Conservation (phyloP, 2,329 filamentous ascomycete species). For the Pseudogymnoascus sp. region DNA sequence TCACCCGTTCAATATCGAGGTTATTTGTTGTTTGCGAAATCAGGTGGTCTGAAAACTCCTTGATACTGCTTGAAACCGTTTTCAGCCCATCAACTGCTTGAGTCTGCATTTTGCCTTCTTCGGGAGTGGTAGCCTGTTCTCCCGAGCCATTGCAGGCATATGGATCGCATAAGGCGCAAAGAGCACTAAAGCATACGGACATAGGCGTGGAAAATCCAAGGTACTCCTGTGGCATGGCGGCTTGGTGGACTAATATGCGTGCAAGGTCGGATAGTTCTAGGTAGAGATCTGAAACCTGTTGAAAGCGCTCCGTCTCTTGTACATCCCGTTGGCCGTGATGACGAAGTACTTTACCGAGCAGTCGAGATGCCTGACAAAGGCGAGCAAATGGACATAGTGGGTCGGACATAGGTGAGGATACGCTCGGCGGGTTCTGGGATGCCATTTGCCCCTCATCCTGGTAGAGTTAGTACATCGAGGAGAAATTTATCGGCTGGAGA, state of each 20-base stretch:
- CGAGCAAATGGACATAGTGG: conserved; percentile 42
- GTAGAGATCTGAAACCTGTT: conserved; percentile 21
- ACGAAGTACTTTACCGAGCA: conserved; percentile 28
- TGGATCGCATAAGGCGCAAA: conserved; percentile 30
- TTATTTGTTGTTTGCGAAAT: conserved; percentile 17
- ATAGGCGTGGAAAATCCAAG: conserved; percentile 21
- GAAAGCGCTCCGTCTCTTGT: conserved; percentile 18
- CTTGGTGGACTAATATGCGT: conserved; percentile 21
- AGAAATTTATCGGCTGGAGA: not conserved
- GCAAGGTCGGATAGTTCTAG: conserved; percentile 20
- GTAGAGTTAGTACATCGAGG: not conserved
- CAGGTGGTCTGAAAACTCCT: conserved; percentile 25
- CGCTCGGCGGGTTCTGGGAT: conserved; percentile 23
- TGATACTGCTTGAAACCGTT: conserved; percentile 23
- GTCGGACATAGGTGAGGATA: conserved; percentile 33
- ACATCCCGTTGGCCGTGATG: conserved; percentile 23
- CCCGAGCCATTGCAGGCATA: conserved; percentile 29
- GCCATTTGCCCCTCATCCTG: conserved; percentile 32
- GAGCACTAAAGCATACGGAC: conserved; percentile 22
- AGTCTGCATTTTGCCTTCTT: conserved; percentile 27
- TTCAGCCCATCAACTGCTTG: conserved; percentile 29
- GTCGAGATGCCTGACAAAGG: conserved; percentile 34
- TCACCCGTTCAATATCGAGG: conserved; percentile 24
- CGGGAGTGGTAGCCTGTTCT: conserved; percentile 11
- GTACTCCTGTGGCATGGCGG: conserved; percentile 18